Evolutionary conservation across 805 yeast species (phyloP).

Genomic region (Pichia manshurica): DNA sequence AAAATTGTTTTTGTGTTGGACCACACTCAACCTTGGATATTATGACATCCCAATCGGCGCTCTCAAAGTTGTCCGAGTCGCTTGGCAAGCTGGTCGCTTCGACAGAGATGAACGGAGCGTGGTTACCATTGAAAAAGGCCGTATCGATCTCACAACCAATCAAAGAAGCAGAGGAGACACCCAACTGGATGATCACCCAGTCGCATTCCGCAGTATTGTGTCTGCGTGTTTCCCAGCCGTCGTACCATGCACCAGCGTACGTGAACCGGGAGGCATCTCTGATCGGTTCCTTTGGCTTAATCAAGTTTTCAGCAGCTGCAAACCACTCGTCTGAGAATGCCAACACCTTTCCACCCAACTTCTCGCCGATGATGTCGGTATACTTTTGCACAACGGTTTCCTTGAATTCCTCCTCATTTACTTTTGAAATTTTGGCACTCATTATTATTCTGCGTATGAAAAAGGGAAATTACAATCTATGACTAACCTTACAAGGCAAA

Average conservation of each 20-base stretch:
- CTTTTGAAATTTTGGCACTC: slow-evolving; percentile 12
- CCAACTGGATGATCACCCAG: slow-evolving; percentile 79
- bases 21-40: slow-evolving; percentile 77
- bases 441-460: background rate
- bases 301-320: slow-evolving; percentile 84
- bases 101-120: slow-evolving; percentile 84
- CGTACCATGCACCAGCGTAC: slow-evolving; percentile 94
- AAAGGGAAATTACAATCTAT: too few relatives aligned
- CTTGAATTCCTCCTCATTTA: slow-evolving; percentile 38
- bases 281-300: slow-evolving; percentile 74
- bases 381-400: slow-evolving; percentile 43
- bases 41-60: slow-evolving; percentile 61
- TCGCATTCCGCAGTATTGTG: slow-evolving; percentile 83
- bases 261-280: slow-evolving; percentile 76
- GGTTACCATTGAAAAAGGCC: slow-evolving; percentile 91
- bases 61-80: slow-evolving; percentile 28
- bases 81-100: slow-evolving; percentile 53
- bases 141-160: slow-evolving; percentile 90
- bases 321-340: slow-evolving; percentile 87
- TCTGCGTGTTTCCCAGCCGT: slow-evolving; percentile 98
- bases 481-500: too few relatives aligned
- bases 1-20: slow-evolving; percentile 82
- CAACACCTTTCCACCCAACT: slow-evolving; percentile 72
- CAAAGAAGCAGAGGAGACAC: slow-evolving; percentile 74
- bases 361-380: slow-evolving; percentile 78